phyloP scores from a whole-genome alignment of 257 asterid species.

The Rhazya stricta region DNA sequence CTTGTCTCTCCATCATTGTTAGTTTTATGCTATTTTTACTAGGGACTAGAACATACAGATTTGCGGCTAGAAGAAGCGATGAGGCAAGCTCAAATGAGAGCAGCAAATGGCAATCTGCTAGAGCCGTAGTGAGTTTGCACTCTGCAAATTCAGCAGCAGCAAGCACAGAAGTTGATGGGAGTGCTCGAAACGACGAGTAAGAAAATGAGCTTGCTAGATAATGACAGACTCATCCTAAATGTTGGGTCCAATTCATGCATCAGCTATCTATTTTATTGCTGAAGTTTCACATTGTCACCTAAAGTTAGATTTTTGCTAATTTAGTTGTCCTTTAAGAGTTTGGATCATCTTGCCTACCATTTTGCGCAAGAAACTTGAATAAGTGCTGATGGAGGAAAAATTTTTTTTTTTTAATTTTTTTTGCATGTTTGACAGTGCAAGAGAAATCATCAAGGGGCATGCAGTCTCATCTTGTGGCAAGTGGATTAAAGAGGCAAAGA shows the following conservation, averaged over 20 bases:
- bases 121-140: not conserved
- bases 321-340: no score
- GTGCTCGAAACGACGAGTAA: not conserved
- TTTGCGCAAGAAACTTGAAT: no score
- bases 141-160: not conserved
- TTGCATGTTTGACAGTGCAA: not conserved
- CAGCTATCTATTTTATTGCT: no score
- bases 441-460: no score
- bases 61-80: slow-evolving; percentile 4
- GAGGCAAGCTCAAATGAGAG: slow-evolving; percentile 16
- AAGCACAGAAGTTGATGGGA: not conserved
- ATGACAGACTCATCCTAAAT: no score
- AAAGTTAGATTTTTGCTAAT: no score
- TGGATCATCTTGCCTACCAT: no score
- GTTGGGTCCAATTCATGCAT: no score
- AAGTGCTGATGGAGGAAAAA: not conserved
- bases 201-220: not conserved
- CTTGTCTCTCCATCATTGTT: slow-evolving; percentile 30
- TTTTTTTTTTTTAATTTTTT: no score
- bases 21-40: slow-evolving; percentile 24
- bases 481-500: slow-evolving; percentile 38
- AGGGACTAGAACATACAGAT: slow-evolving; percentile 30
- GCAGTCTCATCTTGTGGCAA: not conserved
- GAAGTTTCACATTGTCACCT: no score
- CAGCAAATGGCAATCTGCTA: not conserved